phyloP scores from a whole-genome alignment of 2,329 filamentous ascomycete species.

The Colletotrichum spinosum region DNA sequence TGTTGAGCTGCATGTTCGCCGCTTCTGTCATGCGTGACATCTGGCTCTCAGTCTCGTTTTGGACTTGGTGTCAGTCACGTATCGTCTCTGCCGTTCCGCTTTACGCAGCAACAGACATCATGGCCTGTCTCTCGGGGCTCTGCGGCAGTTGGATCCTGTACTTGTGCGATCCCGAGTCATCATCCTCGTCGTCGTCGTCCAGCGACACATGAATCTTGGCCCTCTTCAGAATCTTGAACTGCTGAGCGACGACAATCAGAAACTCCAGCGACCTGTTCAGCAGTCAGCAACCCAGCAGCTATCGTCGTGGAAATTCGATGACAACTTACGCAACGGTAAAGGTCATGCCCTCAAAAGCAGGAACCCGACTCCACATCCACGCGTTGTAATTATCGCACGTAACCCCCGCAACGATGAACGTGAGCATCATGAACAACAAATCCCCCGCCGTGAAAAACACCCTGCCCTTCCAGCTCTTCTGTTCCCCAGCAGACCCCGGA shows the following conservation, averaged over 20 bases:
- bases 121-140: constrained; percentile 10
- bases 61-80: too few relatives aligned
- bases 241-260: constrained; percentile 19
- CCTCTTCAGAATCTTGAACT: constrained; percentile 23
- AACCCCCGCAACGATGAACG: constrained; percentile 1
- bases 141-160: constrained; percentile 33
- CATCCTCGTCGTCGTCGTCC: constrained; percentile 25
- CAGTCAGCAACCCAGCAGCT: background rate
- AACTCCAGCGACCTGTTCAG: constrained; percentile 5
- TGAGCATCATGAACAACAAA: background rate
- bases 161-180: constrained; percentile 23
- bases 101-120: constrained; percentile 21
- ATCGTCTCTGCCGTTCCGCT: background rate
- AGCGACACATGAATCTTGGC: constrained; percentile 23
- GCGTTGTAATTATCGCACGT: background rate
- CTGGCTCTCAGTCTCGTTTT: too few relatives aligned
- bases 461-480: background rate
- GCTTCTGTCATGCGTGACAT: too few relatives aligned
- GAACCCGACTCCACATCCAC: background rate
- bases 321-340: constrained; percentile 19
- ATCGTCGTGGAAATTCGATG: too few relatives aligned
- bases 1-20: too few relatives aligned
- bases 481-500: background rate
- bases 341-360: background rate
- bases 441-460: constrained; percentile 8